Conservation (phyloP, 768 basidiomycete genomes). For the Trichaptum fuscoviolaceum region DNA sequence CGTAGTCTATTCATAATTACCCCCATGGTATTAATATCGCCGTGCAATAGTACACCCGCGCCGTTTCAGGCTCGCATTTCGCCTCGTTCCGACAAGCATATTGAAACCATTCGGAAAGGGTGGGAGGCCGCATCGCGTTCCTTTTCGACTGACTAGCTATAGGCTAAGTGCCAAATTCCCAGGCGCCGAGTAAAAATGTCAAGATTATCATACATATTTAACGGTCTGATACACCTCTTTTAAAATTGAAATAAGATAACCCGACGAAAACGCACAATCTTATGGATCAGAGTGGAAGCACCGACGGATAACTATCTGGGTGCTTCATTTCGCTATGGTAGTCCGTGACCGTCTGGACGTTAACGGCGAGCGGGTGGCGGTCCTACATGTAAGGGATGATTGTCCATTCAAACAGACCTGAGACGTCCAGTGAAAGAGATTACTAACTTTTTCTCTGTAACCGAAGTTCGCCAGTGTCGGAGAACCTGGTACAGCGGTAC, state of each 20-base stretch:
- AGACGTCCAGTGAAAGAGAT: not conserved
- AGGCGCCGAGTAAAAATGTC: too few relatives aligned
- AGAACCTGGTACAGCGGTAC: not conserved
- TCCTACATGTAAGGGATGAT: too few relatives aligned
- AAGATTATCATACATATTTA: too few relatives aligned
- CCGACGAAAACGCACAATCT: too few relatives aligned
- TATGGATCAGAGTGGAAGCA: too few relatives aligned
- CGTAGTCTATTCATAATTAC: not conserved
- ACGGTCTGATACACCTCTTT: too few relatives aligned
- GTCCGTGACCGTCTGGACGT: not conserved
- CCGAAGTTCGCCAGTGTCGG: not conserved
- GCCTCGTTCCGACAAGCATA: constrained; percentile 46
- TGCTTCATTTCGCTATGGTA: not conserved
- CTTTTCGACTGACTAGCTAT: not conserved
- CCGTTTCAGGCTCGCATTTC: constrained; percentile 36
- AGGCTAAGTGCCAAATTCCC: too few relatives aligned
- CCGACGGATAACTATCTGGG: too few relatives aligned
- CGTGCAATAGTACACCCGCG: not conserved
- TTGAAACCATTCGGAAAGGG: constrained; percentile 22
- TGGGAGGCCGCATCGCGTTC: not conserved
- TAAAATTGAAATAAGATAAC: too few relatives aligned
- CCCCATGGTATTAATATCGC: not conserved
- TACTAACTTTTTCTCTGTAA: not conserved
- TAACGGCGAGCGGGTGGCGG: not conserved
- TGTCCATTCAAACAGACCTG: too few relatives aligned